A percentile compares a stretch with the other conserved stretches of the same genome.
Conservation (phyloP, 805 yeast species). For the Blastobotrys robertii region DNA sequence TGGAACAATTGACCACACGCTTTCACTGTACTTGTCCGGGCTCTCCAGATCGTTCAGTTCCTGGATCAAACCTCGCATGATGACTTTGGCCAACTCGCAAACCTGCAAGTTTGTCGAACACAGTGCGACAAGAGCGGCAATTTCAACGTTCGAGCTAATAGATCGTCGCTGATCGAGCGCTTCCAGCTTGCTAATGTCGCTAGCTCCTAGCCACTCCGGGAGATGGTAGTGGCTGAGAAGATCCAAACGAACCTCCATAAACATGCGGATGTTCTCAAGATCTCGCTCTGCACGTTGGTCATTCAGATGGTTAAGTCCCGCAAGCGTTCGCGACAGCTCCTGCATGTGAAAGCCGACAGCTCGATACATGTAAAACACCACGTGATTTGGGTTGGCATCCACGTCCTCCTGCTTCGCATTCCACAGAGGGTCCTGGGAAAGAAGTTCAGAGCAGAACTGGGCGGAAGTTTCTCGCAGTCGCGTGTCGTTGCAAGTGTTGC, state of each 20-base stretch:
- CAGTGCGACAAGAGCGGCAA: slow-evolving; percentile 41
- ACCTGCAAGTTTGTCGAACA: slow-evolving; percentile 43
- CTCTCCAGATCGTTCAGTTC: slow-evolving; percentile 19
- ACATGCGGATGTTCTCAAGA: slow-evolving; percentile 20
- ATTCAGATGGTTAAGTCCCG: slow-evolving; percentile 22
- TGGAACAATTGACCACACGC: slow-evolving; percentile 16
- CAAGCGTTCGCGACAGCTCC: slow-evolving; percentile 31
- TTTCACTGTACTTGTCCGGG: slow-evolving; percentile 8
- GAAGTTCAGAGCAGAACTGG: neutral
- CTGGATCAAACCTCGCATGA: slow-evolving; percentile 26
- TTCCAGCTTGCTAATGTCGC: slow-evolving; percentile 21
- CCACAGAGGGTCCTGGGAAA: neutral
- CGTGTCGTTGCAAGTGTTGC: neutral
- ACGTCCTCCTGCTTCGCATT: neutral
- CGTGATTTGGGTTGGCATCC: slow-evolving; percentile 6
- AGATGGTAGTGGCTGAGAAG: slow-evolving; percentile 24
- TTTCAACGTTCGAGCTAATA: slow-evolving; percentile 37
- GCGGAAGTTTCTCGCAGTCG: slow-evolving; percentile 4
- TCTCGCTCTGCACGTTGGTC: neutral
- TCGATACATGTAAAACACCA: slow-evolving; percentile 10
- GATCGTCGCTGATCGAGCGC: slow-evolving; percentile 22
- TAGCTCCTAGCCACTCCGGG: slow-evolving; percentile 17
- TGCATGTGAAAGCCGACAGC: slow-evolving; percentile 25
- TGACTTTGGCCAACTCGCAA: slow-evolving; percentile 38
- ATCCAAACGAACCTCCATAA: slow-evolving; percentile 30